These are phyloP conservation scores for Aspergillus ibericus DNA, from an alignment of 2,329 filamentous ascomycete species.

Conservation along the genomic window DNA sequence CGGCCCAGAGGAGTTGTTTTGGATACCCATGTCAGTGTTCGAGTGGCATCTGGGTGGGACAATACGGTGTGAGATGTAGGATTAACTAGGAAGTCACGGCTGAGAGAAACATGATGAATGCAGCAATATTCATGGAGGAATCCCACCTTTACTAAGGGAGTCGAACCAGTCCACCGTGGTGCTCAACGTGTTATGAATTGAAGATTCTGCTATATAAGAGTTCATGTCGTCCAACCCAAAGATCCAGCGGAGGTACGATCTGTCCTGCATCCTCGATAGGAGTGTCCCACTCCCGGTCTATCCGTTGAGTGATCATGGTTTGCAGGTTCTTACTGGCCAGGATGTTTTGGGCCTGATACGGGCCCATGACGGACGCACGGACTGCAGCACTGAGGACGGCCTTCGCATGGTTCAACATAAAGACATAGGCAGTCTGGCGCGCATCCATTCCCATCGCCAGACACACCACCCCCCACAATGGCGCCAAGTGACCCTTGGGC, in stretches of 20 bases:
- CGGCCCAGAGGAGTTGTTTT: slow-evolving; percentile 15
- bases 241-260: slow-evolving; percentile 61
- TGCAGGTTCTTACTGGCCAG: slow-evolving; percentile 56
- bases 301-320: slow-evolving; percentile 50
- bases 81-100: slow-evolving; percentile 29
- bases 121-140: slow-evolving; percentile 24
- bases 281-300: slow-evolving; percentile 51
- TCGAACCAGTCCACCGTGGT: background rate
- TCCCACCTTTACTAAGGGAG: slow-evolving; percentile 11
- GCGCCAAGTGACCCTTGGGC: slow-evolving; percentile 58
- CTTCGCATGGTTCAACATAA: slow-evolving; percentile 64
- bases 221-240: slow-evolving; percentile 67
- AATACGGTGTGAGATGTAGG: slow-evolving; percentile 32
- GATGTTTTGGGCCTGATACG: slow-evolving; percentile 63
- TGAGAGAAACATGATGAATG: slow-evolving; percentile 26
- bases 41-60: slow-evolving; percentile 24
- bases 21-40: slow-evolving; percentile 33
- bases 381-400: slow-evolving; percentile 64
- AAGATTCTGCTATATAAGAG: slow-evolving; percentile 67
- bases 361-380: slow-evolving; percentile 63
- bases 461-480: slow-evolving; percentile 60
- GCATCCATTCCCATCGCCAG: slow-evolving; percentile 53
- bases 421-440: slow-evolving; percentile 59
- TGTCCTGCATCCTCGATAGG: slow-evolving; percentile 59
- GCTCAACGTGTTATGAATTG: slow-evolving; percentile 53